These are phyloP conservation scores for Ustilago shanxiensis DNA, from an alignment of 1,284 basidiomycete species.

Conservation along the genomic window DNA sequence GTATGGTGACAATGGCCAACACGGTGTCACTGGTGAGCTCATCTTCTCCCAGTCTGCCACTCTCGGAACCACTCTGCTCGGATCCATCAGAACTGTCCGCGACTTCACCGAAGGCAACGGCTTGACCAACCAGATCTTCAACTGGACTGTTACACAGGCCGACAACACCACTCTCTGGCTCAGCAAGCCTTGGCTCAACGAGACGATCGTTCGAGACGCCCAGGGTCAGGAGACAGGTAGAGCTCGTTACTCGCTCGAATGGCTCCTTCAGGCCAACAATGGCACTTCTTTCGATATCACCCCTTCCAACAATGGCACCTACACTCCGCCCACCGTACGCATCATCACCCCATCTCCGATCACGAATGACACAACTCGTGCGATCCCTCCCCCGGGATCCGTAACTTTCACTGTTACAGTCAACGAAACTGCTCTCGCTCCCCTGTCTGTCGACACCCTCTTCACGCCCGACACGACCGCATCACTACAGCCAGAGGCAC, in stretches of 20 bases:
- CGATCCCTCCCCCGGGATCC: conserved; percentile 53
- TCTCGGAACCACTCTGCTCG: conserved; percentile 72
- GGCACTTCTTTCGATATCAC: conserved; percentile 32
- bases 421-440: conserved; percentile 72
- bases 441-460: conserved; percentile 68
- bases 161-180: conserved; percentile 70
- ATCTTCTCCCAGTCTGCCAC: conserved; percentile 69
- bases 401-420: conserved; percentile 70
- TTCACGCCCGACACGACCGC: conserved; percentile 68
- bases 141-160: conserved; percentile 71
- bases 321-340: conserved; percentile 68
- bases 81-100: conserved; percentile 72
- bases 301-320: conserved; percentile 64
- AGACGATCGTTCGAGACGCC: conserved; percentile 34
- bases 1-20: conserved; percentile 69
- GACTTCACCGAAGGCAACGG: conserved; percentile 70
- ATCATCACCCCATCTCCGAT: conserved; percentile 51
- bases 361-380: conserved; percentile 53
- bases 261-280: conserved; percentile 40
- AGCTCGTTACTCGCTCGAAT: conserved; percentile 35
- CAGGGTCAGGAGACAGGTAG: conserved; percentile 31
- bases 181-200: conserved; percentile 71
- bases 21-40: conserved; percentile 71
- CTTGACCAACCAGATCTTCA: conserved; percentile 71
- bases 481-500: conserved; percentile 55